phyloP scores from a whole-genome alignment of 1,284 basidiomycete species.

The Fomes fomentarius region DNA sequence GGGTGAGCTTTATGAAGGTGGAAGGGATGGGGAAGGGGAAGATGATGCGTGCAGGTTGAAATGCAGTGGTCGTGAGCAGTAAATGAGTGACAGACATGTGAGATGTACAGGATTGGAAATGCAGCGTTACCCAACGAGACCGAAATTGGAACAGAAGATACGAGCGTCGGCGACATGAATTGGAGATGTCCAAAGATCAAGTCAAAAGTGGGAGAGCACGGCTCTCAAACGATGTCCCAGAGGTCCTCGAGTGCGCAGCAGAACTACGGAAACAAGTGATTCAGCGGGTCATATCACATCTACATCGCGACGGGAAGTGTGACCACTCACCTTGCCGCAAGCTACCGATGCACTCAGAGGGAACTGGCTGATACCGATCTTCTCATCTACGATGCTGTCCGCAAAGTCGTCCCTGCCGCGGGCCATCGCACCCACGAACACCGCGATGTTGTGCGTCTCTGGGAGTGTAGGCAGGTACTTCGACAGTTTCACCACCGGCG shows the following conservation, averaged over 20 bases:
- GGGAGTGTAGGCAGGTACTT: conserved; percentile 85
- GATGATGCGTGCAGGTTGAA: conserved; percentile 34
- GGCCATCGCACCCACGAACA: conserved; percentile 99
- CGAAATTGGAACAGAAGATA: neutral
- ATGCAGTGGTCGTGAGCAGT: conserved; percentile 26
- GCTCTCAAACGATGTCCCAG: conserved; percentile 41
- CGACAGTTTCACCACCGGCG: conserved; percentile 82
- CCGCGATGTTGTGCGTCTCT: conserved; percentile 86
- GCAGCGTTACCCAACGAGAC: conserved; percentile 7
- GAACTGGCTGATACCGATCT: conserved; percentile 97
- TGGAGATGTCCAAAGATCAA: neutral
- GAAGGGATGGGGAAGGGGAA: conserved; percentile 1
- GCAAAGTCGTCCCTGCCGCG: conserved; percentile 96
- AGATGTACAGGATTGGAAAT: conserved; percentile 14
- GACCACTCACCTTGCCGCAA: conserved; percentile 83
- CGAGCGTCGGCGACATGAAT: neutral
- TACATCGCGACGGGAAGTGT: neutral
- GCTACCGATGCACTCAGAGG: conserved; percentile 94
- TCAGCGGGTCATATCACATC: conserved; percentile 1
- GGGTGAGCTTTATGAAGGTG: conserved; percentile 18
- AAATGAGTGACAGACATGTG: conserved; percentile 13
- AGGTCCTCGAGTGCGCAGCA: conserved; percentile 45
- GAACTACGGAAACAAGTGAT: conserved; percentile 38
- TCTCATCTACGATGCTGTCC: conserved; percentile 95
- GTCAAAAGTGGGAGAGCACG: neutral